Evolutionary conservation across 1,284 basidiomycete species (phyloP), one percentile per base, ranked within the genome.

Genomic region (Lignosus rhinocerotis): DNA sequence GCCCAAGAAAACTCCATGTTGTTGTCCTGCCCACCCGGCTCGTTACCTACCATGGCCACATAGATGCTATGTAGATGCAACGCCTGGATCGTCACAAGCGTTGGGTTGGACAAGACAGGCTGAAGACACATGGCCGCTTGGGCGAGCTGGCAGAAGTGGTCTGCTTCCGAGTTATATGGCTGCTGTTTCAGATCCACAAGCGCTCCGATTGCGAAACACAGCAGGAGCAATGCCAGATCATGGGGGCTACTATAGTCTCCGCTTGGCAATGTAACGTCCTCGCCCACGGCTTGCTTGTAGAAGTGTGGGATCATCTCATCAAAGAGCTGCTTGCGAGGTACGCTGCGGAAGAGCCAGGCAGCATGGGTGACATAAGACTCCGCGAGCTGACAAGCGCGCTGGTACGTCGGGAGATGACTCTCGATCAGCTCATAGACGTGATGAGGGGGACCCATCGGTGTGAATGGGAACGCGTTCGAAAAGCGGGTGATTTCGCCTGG

Each of bases 381-480:
- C 57, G 80, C 84, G 4, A 89, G 75, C 16, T 83, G 72, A 73
- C 82, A 83, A 6, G 86, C 74, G n/a, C 70, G 65, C 9, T 67
- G 64, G 58, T 71, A 70, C 10, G 66, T 32, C 2, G 74, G 74
- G 1, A 76, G 67, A 56, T 70, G 66, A 21, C 61, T 58, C 49
- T 80, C 75, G 41, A 90, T 78, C 36, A 85, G 65, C 32, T 75
- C 73, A 59, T 80, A 78, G 12, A 83, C 76, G 25, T 77, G 76
- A 6, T 71, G 66, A 1, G 76, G 66, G 4, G 78, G 69, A 2
- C 85, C 85, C 65, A 84, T 71, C 11, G 85, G 85, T 0, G 84
- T 84, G 68, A 88, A 86, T 0, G 86, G 87, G 67, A 88, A 88
- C 8, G 81, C 72, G 41, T 77, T 76, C 1, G 86, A 84, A 69